Evolutionary conservation across 75 land plant genomes (phyloP), one percentile per base, ranked within the genome.

Genomic region (Chamaecyparis obtusa): DNA sequence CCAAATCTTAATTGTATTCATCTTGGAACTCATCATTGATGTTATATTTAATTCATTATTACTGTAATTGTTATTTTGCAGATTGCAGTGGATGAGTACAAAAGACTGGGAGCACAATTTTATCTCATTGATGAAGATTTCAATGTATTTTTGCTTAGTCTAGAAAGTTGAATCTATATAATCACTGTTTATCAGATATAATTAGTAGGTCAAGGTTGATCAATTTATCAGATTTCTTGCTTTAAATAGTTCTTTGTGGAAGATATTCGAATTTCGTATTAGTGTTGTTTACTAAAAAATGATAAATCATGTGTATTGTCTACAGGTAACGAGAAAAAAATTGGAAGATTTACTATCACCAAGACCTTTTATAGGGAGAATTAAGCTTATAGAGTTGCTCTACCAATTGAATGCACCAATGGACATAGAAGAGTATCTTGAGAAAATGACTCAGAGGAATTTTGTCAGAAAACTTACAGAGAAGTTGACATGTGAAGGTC

Each of bases 41-140:
- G 85, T 21, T 35, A 64, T 36, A 19, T 64, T 54, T 24, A 85
- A 11, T 54, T 80, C 32, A 44, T 36, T 24, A 32, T 85, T 21
- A 15, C 85, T 37, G 71, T 55, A 5, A 55, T 85, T 55, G 78
- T 35, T 14, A 60, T 17, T 55, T 43, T 83, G 86, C 90, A 90
- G 91, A 88, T 90, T 67, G 91, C 91, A 86, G 39, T 90, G 86
- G 91, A 90, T 83, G 91, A 90, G 83, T 91, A 86, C 56, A 87
- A 90, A 57, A 71, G 90, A 44, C 41, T 86, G 71, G 72, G 72
- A 32, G 90, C 91, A 24, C 67, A 85, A 30, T 49, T 90, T 72
- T 43, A 86, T 75, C 87, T 86, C 35, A 89, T 90, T 49, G 91
- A 90, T 86, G 91, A 90, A 83, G 85, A 89, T 44, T 64, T 86